phyloP scores from a whole-genome alignment of 495 filamentous ascomycete genomes.

The Oleoguttula mirabilis region DNA sequence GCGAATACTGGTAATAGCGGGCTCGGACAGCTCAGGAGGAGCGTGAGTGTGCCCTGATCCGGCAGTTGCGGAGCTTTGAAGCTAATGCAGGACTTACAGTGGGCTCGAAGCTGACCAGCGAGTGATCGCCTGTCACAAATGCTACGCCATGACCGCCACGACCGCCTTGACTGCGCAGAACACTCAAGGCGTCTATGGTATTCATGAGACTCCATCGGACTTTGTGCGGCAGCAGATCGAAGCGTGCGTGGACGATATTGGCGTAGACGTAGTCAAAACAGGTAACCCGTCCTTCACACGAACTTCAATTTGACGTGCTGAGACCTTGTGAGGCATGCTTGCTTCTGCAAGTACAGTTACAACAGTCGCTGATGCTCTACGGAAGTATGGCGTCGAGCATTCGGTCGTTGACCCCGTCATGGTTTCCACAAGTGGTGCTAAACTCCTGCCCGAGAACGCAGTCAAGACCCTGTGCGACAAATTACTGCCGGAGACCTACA shows the following conservation, averaged over 20 bases:
- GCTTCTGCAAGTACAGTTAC: constrained; percentile 65
- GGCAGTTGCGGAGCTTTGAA: neutral
- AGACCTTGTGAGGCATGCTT: constrained; percentile 63
- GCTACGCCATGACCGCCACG: constrained; percentile 94
- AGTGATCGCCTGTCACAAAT: constrained; percentile 79
- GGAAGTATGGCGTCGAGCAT: constrained; percentile 43
- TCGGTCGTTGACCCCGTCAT: constrained; percentile 91
- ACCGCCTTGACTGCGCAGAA: constrained; percentile 93
- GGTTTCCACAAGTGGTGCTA: constrained; percentile 75
- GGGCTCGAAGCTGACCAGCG: constrained; percentile 97
- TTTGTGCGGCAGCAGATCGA: constrained; percentile 80
- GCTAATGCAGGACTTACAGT: constrained; percentile 33
- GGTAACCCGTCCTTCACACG: too few species aligned
- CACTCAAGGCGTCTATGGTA: constrained; percentile 68
- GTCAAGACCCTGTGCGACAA: constrained; percentile 49
- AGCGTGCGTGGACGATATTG: constrained; percentile 69
- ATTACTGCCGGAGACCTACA: constrained; percentile 62
- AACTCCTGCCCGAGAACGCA: constrained; percentile 59
- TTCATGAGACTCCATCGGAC: constrained; percentile 63
- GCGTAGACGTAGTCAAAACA: constrained; percentile 81
- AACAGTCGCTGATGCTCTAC: constrained; percentile 57
- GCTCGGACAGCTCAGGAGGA: constrained; percentile 77
- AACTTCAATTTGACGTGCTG: constrained; percentile 4
- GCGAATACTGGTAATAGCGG: constrained; percentile 67
- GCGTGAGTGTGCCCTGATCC: constrained; percentile 46